Evolutionary conservation across 352 stramenopile species (phyloP), one percentile per base, ranked within the genome.

Genomic region (Albugo laibachii): DNA sequence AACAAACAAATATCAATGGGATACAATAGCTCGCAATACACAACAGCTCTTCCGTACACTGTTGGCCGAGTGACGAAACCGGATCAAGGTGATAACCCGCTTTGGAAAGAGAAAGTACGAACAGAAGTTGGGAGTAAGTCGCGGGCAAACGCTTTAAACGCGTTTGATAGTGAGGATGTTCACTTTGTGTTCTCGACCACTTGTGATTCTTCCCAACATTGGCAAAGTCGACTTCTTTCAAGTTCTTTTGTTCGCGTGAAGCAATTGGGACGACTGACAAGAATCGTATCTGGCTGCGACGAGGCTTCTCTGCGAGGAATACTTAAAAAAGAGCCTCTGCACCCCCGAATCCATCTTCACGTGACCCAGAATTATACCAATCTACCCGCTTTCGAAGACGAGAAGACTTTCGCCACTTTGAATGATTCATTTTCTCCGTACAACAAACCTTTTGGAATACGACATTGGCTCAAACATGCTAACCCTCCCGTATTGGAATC

Each of bases 121-220:
- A 42, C 60, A 65, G 52, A 45, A 54, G 31, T n/a, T 57, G 35
- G 35, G 12, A 2, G 34, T 36, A 36, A 11, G 39, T 49, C 45
- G 24, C 24, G 8, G 24, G 3, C 3, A 31, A 31, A 31, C 24
- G 24, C 3, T 8, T 31, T 8, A 8, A 8, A 31, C 24, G 8
- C 8, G 3, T 31, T 31, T 31, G 24, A 54, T 18, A 80, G 69
- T 46, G 61, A 87, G 13, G 63, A 82, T 13, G 37, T 85, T 14
- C 71, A 91, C 45, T 86, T 87, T 43, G 77, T 87, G 0, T 85
- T 83, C 49, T 66, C 62, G 3, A 80, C 71, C 12, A 69, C 66
- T 0, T 91, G 77, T 41, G 59, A 71, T 16, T 48, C 63, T 0
- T 57, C 69, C 19, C 64, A 83, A 36, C 50, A 91, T 48, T 86